These are phyloP conservation scores for Pichia gijzeniarum DNA, from an alignment of 805 yeast genomes.

Conservation along the genomic window DNA sequence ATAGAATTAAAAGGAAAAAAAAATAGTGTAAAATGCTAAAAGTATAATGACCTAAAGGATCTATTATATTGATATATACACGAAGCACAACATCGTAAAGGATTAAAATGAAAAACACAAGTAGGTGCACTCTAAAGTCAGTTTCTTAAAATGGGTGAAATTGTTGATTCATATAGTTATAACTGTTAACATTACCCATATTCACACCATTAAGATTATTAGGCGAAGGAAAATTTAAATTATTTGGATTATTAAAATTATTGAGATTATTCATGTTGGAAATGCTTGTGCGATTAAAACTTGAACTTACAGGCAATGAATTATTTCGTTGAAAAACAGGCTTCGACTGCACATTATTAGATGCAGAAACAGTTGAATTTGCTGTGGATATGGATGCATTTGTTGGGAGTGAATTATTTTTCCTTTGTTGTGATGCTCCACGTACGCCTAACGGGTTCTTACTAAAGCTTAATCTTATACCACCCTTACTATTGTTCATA, in stretches of 20 bases:
- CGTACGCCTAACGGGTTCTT: slow-evolving; percentile 97
- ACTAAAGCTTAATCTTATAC: slow-evolving; percentile 87
- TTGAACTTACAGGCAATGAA: background rate
- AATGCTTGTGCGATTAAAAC: background rate
- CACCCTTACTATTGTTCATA: slow-evolving; percentile 56
- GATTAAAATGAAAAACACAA: background rate
- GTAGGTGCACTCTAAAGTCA: no score
- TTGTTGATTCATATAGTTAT: background rate
- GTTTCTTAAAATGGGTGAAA: background rate
- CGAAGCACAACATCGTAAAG: no score
- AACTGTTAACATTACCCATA: slow-evolving; percentile 1
- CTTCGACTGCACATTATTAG: background rate
- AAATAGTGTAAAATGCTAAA: background rate
- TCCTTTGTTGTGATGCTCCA: slow-evolving; percentile 41
- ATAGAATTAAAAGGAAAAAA: background rate
- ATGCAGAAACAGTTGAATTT: background rate
- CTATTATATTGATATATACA: no score
- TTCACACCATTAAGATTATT: background rate
- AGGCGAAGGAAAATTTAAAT: background rate
- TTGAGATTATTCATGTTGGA: background rate
- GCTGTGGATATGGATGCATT: background rate
- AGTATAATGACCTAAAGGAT: background rate
- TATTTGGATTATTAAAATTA: background rate
- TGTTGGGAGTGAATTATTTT: slow-evolving; percentile 16
- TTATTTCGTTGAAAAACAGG: background rate